Evolutionary conservation across 2,329 filamentous ascomycete species (phyloP).

Genomic region (Aspergillus alliaceus): DNA sequence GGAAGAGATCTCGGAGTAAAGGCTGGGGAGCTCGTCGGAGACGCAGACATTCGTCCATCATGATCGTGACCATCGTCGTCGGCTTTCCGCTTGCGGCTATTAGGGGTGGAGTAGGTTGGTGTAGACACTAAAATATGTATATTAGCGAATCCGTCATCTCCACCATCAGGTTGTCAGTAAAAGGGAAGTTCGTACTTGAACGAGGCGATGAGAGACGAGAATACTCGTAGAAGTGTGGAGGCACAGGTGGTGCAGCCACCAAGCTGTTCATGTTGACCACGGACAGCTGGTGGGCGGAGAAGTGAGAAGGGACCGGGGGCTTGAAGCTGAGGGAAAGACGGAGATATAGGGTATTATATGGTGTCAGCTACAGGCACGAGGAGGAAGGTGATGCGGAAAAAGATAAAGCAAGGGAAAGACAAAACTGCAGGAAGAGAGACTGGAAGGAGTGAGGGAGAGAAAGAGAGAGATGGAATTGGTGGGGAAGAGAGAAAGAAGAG

Average conservation of each 20-base stretch:
- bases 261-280: slow-evolving; percentile 60
- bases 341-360: slow-evolving; percentile 8
- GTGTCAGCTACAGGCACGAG: slow-evolving; percentile 12
- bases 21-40: slow-evolving; percentile 78
- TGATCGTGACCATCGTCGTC: slow-evolving; percentile 64
- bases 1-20: slow-evolving; percentile 67
- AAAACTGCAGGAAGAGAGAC: slow-evolving; percentile 3
- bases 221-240: slow-evolving; percentile 64
- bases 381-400: slow-evolving; percentile 7
- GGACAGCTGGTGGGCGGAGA: slow-evolving; percentile 30
- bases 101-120: slow-evolving; percentile 40
- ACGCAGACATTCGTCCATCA: slow-evolving; percentile 87
- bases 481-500: slow-evolving; percentile 21
- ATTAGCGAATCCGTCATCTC: slow-evolving; percentile 11
- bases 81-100: slow-evolving; percentile 79
- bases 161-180: slow-evolving; percentile 6
- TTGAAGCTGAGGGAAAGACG: slow-evolving; percentile 13
- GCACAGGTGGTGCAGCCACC: slow-evolving; percentile 57
- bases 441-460: slow-evolving; percentile 11
- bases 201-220: slow-evolving; percentile 60
- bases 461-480: slow-evolving; percentile 7
- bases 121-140: slow-evolving; percentile 35
- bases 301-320: slow-evolving; percentile 16
- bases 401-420: slow-evolving; percentile 13
- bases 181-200: slow-evolving; percentile 50